Base-by-base conservation (phyloP, 768 basidiomycete genomes). In the Atractiella rhizophila region DNA sequence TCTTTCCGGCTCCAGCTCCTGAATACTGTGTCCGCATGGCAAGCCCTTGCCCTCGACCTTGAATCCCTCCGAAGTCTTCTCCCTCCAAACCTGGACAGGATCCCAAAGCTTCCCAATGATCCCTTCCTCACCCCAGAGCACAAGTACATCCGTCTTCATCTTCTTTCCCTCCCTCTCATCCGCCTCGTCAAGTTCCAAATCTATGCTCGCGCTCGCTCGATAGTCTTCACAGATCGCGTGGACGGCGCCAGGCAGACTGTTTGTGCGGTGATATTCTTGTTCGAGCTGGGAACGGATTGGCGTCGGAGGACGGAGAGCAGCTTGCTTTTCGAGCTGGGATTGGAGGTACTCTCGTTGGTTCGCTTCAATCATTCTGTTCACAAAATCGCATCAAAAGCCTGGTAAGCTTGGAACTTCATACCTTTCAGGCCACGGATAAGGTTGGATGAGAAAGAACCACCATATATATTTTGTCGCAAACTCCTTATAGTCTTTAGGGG, bases 171-270 rank as follows among this genome's bases (percentile, higher is more conserved):
- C 24, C 11, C 37, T 27, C 1, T 37, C 47, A 31, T 55, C 51
- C 11, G 37, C 46, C 4, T 46, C 37, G 38, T 59, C 58, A 32
- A 56, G 54, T 1, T 48, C 51, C 3, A 57, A 47, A 35, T 59
- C 58, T 24, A 57, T 59, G 3, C 48, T 46, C 5, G 56, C 56
- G 18, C 54, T 44, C 0, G 58, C 58, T 6, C 58, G 48, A 43
- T 59, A 59, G 37, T 59, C 58, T 40, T 59, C 58, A 40, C 52
- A 49, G 24, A 25, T 40, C 25, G 34, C 36, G 39, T 15, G 6
- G 29, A 21, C 37, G 16, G n/a, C n/a, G n/a, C n/a, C n/a, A n/a
- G n/a, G n/a, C n/a, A n/a, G n/a, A n/a, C n/a, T n/a, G 40, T 32
- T 20, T 8, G 19, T 18, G 5, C 16, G 24, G 6, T 39, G 35